Percentiles rank a stretch among this genome's conserved stretches.
phyloP scores from a whole-genome alignment of 2,329 filamentous ascomycete species.

The Apiospora pterosperma region DNA sequence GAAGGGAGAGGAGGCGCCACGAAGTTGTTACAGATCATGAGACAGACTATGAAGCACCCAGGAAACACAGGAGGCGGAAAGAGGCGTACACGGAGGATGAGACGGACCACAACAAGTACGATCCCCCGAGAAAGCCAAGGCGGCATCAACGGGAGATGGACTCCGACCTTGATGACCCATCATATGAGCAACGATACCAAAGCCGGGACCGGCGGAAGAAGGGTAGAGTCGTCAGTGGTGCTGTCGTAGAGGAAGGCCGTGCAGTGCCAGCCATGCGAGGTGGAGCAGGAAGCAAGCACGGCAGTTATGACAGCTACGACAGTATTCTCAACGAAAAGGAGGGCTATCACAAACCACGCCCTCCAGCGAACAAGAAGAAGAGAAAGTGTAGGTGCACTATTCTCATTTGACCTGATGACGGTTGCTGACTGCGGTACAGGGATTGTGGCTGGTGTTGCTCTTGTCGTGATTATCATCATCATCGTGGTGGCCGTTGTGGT shows the following conservation, averaged over 20 bases:
- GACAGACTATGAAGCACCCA: constrained; percentile 18
- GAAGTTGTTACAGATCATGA: constrained; percentile 15
- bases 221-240: constrained; percentile 66
- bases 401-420: constrained; percentile 12
- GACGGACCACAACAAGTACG: constrained; percentile 14
- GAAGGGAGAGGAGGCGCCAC: constrained; percentile 1
- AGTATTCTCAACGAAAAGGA: constrained; percentile 47
- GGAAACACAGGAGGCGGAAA: constrained; percentile 12
- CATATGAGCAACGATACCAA: constrained; percentile 30
- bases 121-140: constrained; percentile 13
- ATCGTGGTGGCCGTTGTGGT: constrained; percentile 65
- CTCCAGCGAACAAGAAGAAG: constrained; percentile 51
- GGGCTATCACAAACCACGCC: constrained; percentile 36
- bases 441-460: constrained; percentile 51
- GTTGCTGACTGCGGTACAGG: constrained; percentile 34
- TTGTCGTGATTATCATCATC: constrained; percentile 61
- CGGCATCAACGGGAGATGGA: constrained; percentile 13
- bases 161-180: constrained; percentile 21
- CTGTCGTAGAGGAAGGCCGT: constrained; percentile 65
- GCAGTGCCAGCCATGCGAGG: constrained; percentile 38
- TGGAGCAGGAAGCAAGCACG: constrained; percentile 31
- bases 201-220: constrained; percentile 43
- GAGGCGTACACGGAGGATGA: constrained; percentile 12
- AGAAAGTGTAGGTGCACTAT: constrained; percentile 52
- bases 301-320: constrained; percentile 48